Percentiles rank a stretch among this genome's conserved stretches.
Conservation (phyloP, 306 rosid genomes). For the Citrullus mucosospermus region DNA sequence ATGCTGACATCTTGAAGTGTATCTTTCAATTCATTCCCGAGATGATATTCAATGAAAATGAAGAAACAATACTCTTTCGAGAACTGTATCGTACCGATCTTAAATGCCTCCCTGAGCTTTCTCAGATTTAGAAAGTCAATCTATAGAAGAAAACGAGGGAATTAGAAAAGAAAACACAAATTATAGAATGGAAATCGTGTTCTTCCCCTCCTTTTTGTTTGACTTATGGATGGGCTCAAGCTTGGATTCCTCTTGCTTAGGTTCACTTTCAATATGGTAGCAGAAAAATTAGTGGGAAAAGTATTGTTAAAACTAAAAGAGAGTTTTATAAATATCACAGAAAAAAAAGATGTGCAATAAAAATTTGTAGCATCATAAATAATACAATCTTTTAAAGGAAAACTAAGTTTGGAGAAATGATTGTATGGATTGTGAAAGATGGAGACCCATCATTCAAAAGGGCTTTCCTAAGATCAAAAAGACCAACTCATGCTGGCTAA, state of each 20-base stretch:
- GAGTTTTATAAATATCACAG: background rate
- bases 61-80: background rate
- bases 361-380: background rate
- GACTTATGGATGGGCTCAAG: background rate
- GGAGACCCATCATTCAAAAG: constrained; percentile 9
- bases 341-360: background rate
- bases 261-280: background rate
- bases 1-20: constrained; percentile 2
- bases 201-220: background rate
- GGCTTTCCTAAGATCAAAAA: constrained; percentile 9
- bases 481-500: constrained; percentile 10
- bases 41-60: background rate
- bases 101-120: background rate
- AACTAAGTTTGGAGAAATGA: constrained; percentile 3
- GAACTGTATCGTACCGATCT: background rate
- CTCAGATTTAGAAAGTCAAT: background rate
- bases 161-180: background rate
- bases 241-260: background rate
- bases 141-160: background rate
- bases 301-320: background rate
- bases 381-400: background rate
- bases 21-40: background rate
- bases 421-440: constrained; percentile 9
- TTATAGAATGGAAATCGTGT: background rate
- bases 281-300: background rate